Percentiles rank a stretch among this genome's conserved stretches.
Conservation (phyloP, 495 filamentous ascomycete genomes). For the Parathielavia appendiculata region DNA sequence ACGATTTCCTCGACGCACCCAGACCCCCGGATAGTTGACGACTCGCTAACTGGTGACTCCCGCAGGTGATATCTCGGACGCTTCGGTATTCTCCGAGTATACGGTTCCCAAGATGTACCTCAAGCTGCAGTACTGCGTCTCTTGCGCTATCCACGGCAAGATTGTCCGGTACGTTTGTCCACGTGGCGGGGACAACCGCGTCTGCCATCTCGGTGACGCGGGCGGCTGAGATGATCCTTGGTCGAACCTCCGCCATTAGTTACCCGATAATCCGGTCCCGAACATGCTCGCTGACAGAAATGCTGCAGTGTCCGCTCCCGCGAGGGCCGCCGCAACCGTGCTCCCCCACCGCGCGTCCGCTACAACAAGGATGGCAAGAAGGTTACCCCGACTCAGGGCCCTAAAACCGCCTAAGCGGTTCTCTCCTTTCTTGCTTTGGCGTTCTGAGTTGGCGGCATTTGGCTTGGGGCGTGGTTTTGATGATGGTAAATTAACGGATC, state of each 20-base stretch:
- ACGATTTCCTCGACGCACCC: neutral
- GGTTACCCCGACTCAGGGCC: constrained; percentile 78
- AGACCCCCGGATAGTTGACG: neutral
- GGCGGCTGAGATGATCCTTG: constrained; percentile 57
- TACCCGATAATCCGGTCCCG: constrained; percentile 18
- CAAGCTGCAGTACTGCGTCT: constrained; percentile 99
- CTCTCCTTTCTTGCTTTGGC: constrained; percentile 22
- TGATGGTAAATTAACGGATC: constrained; percentile 27
- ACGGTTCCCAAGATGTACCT: constrained; percentile 99
- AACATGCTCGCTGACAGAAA: constrained; percentile 35
- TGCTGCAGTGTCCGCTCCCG: constrained; percentile 83
- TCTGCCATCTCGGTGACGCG: constrained; percentile 35
- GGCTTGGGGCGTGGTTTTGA: constrained; percentile 21
- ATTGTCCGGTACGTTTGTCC: constrained; percentile 89
- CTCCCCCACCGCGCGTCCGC: constrained; percentile 89
- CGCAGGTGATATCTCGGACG: constrained; percentile 98
- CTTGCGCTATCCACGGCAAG: constrained; percentile 99
- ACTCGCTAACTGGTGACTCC: constrained; percentile 15
- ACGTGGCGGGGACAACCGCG: constrained; percentile 34
- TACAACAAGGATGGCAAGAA: constrained; percentile 99
- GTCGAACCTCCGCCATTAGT: constrained; percentile 46
- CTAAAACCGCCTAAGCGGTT: constrained; percentile 37
- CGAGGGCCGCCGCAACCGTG: constrained; percentile 96
- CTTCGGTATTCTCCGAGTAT: constrained; percentile 98
- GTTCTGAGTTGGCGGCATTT: constrained; percentile 31